phyloP scores from a whole-genome alignment of 352 stramenopile genomes.

The Pythium guiyangense region DNA sequence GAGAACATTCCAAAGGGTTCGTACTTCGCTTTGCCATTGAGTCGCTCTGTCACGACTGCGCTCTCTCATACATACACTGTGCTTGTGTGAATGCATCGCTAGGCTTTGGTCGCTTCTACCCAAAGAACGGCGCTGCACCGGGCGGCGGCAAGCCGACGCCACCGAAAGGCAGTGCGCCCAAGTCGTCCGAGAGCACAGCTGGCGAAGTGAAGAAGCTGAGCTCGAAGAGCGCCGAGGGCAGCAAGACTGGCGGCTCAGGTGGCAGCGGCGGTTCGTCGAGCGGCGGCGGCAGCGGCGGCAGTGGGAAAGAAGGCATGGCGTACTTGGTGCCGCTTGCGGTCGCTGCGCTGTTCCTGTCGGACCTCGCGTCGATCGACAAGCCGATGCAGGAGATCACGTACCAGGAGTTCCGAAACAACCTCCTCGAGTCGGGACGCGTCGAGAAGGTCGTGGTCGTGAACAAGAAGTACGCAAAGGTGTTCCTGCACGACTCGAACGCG shows the following conservation, averaged over 20 bases:
- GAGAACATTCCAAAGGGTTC: conserved; percentile 73
- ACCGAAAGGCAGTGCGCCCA: conserved; percentile 45
- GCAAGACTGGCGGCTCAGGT: conserved; percentile 28
- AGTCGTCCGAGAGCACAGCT: conserved; percentile 37
- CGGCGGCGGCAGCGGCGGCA: conserved; percentile 27
- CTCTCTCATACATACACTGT: neutral
- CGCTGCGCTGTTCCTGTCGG: conserved; percentile 67
- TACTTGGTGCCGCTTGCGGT: conserved; percentile 74
- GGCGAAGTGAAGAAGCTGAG: conserved; percentile 67
- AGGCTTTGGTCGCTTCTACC: conserved; percentile 84
- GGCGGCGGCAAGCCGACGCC: conserved; percentile 34
- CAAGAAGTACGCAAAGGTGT: conserved; percentile 90
- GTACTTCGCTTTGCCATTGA: neutral
- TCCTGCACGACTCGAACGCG: conserved; percentile 45
- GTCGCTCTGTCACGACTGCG: neutral
- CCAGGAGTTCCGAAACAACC: conserved; percentile 87
- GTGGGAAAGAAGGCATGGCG: conserved; percentile 53
- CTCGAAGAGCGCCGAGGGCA: conserved; percentile 41
- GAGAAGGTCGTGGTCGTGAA: conserved; percentile 90
- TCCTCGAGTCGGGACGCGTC: conserved; percentile 80
- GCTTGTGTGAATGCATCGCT: neutral
- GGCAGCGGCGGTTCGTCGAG: conserved; percentile 18
- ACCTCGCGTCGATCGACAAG: conserved; percentile 70
- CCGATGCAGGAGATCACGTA: conserved; percentile 90
- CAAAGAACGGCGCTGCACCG: conserved; percentile 49